phyloP scores from a whole-genome alignment of 2,329 filamentous ascomycete genomes.

The Aspergillus candidus region DNA sequence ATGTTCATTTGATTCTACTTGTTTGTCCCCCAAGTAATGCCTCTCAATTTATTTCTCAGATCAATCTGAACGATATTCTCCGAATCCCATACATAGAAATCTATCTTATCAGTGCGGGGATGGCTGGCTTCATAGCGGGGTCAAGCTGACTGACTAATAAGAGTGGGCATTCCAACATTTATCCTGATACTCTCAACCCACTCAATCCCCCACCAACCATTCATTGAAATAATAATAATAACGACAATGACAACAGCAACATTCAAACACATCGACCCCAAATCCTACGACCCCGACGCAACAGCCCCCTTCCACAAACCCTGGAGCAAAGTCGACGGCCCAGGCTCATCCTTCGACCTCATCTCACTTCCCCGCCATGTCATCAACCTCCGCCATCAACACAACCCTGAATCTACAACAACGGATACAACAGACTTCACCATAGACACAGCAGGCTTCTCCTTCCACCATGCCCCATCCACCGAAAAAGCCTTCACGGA shows the following conservation, averaged over 20 bases:
- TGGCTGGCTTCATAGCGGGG: too few species aligned
- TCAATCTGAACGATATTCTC: too few species aligned
- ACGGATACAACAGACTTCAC: slow-evolving; percentile 44
- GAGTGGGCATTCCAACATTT: too few species aligned
- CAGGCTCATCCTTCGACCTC: slow-evolving; percentile 49
- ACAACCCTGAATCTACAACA: slow-evolving; percentile 23
- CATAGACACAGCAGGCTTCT: slow-evolving; percentile 55
- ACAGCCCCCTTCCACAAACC: slow-evolving; percentile 42
- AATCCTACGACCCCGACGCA: slow-evolving; percentile 38
- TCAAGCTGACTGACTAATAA: too few species aligned
- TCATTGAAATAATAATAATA: too few species aligned
- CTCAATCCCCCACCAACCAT: background rate
- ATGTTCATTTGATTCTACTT: too few species aligned
- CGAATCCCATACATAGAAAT: too few species aligned
- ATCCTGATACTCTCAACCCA: background rate
- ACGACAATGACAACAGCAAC: slow-evolving; percentile 56
- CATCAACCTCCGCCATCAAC: slow-evolving; percentile 51
- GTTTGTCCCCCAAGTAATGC: too few species aligned
- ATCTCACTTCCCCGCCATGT: slow-evolving; percentile 45
- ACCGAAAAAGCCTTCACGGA: slow-evolving; percentile 52
- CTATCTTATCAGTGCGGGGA: too few species aligned
- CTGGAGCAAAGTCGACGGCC: slow-evolving; percentile 61
- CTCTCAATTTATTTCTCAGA: too few species aligned
- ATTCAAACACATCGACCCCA: slow-evolving; percentile 58
- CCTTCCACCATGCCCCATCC: slow-evolving; percentile 49